Base-by-base conservation (phyloP, 2,329 filamentous ascomycete species). In the Microcera coccophila region DNA sequence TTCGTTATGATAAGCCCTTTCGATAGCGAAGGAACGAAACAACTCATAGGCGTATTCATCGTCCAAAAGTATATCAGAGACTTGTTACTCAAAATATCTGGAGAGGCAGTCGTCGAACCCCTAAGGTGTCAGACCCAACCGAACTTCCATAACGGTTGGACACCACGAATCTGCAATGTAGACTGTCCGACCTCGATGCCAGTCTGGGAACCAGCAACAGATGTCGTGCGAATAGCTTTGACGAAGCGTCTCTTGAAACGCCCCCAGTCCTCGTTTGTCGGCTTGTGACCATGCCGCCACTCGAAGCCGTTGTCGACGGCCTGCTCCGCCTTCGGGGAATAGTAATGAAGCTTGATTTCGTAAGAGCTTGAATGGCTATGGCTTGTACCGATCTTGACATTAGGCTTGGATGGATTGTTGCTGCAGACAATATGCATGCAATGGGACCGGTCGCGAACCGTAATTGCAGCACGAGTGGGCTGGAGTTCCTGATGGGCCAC, bases 191-290 rank as follows among this genome's bases (percentile, higher is more conserved):
- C n/a, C n/a, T n/a, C n/a, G n/a, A n/a, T n/a, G n/a, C n/a, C n/a
- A n/a, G n/a, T n/a, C n/a, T n/a, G n/a, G n/a, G n/a, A n/a, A n/a
- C n/a, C n/a, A n/a, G n/a, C n/a, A n/a, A n/a, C n/a, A n/a, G n/a
- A n/a, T n/a, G 46, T 44, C 29, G 45, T 37, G 28, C 43, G 38
- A 16, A 47, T 38, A 22, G 53, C 49, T 28, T 44, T 46, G 19
- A 56, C 31, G 33, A 54, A 51, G 10, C 49, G 45, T 21, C 40
- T 39, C 36, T 50, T 52, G 20, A 48, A 56, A 11, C 45, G 54
- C 36, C 44, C 44, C 52, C 47, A 47, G 37, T 54, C 48, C 7
- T 49, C 44, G 24, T 54, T 49, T n/a, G 54, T 54, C 16, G 54
- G 50, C 21, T 42, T 49, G 14, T 44, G 46, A 26, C 49, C 48